Evolutionary conservation across 495 filamentous ascomycete species (phyloP).

Genomic region (Penicillium steckii): DNA sequence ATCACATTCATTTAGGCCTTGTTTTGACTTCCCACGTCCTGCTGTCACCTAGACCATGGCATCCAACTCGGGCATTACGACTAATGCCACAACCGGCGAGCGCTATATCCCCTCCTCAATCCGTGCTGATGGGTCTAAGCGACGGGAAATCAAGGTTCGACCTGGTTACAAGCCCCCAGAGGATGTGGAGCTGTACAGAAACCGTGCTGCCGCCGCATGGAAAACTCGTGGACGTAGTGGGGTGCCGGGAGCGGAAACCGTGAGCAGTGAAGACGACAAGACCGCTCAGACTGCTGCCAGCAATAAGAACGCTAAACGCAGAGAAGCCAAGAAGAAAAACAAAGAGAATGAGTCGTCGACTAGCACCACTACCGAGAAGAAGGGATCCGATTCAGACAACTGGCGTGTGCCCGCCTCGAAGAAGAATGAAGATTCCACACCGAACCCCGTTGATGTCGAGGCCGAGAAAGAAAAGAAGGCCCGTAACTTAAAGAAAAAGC

Average conservation of each 20-base stretch:
- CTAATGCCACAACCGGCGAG: conserved; percentile 68
- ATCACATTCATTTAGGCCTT: too few relatives aligned
- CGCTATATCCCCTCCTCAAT: conserved; percentile 83
- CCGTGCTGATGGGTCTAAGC: conserved; percentile 81
- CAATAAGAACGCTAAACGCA: conserved; percentile 93
- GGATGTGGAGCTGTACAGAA: conserved; percentile 95
- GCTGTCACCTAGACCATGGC: conserved; percentile 16
- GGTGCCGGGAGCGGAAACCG: conserved; percentile 74
- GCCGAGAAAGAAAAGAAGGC: conserved; percentile 90
- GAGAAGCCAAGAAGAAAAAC: conserved; percentile 85
- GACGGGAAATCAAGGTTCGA: conserved; percentile 88
- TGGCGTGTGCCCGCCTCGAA: conserved; percentile 27
- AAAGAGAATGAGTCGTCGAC: conserved; percentile 53
- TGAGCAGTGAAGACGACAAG: conserved; percentile 51
- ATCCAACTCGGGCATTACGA: conserved; percentile 69
- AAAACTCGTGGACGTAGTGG: conserved; percentile 75
- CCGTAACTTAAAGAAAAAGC: conserved; percentile 91
- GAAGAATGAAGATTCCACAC: conserved; percentile 31
- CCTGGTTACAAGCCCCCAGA: conserved; percentile 94
- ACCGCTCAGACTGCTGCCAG: conserved; percentile 45
- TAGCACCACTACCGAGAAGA: conserved; percentile 35
- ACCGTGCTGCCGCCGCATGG: conserved; percentile 81
- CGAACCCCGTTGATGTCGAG: conserved; percentile 56
- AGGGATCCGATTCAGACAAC: conserved; percentile 31
- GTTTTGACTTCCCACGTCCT: not conserved